Base-by-base conservation (phyloP, 1,284 basidiomycete genomes). In the Entoloma clypeatum region DNA sequence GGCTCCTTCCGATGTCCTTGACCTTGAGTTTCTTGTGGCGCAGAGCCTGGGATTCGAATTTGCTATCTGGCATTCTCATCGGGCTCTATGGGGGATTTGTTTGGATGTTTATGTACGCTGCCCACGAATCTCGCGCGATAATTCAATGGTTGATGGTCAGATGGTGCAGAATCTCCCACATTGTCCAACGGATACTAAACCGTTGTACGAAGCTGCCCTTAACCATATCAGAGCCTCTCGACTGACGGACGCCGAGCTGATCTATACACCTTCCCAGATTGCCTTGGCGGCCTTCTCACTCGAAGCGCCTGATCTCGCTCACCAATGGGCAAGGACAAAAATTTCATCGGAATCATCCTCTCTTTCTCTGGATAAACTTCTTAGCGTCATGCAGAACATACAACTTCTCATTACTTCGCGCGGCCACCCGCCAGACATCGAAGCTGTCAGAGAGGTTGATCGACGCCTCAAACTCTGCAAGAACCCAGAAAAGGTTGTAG, bases 11-110 rank as follows among this genome's bases (percentile, higher is more conserved):
- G 91, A 94, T 55, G 87, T 99, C 5, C 77, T 96, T 31, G 87
- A 92, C 41, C 77, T 96, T 29, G 95, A 99, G 63, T 99, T 98
- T 58, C 78, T 96, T 9, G 86, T 99, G 8, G 89, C 92, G 0
- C 96, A 98, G 64, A 92, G 86, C 50, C 72, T 99, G 21, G 74
- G 78, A 27, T 99, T 99, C 51, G 92, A 99, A 59, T 96, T 97
- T 57, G 82, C 88, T 10, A 81, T 93, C 0, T 92, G 91, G 77
- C 92, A 95, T 55, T 78, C 92, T 1, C 91, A 97, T 55, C 74
- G 90, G 41, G 87, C 92, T 0, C 60, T 96, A 14, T 90, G 92
- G 77, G 95, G 95, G 1, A 77, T 97, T 36, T 84, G 82, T 68
- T 72, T 99, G 13, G 95, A 99, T 61, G 60, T 93, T 14, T 93